Evolutionary conservation across 768 basidiomycete genomes (phyloP).

Genomic region (Lactifluus piperatus): DNA sequence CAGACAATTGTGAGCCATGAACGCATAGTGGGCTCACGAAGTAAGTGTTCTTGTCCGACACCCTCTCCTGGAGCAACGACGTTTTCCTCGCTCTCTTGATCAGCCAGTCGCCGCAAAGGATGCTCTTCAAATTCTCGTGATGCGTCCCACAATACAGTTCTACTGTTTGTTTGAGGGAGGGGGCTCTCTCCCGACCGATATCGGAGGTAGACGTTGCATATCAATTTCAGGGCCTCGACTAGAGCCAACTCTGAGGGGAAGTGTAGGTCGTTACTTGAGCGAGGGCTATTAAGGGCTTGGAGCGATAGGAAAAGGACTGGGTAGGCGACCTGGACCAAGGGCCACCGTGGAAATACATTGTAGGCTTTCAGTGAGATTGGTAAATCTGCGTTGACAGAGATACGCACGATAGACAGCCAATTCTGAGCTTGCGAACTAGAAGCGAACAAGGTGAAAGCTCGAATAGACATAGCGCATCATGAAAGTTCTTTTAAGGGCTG

Average conservation of each 20-base stretch:
- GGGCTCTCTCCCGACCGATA: neutral
- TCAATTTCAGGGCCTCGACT: conserved; percentile 16
- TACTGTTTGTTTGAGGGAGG: neutral
- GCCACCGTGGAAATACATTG: neutral
- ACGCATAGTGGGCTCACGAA: neutral
- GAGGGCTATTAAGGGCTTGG: neutral
- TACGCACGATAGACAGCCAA: conserved; percentile 9
- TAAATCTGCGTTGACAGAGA: neutral
- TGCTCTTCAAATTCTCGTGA: conserved; percentile 7
- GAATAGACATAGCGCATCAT: conserved; percentile 7
- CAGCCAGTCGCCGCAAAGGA: neutral
- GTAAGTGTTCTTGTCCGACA: neutral
- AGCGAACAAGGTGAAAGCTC: neutral
- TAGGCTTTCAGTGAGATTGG: neutral
- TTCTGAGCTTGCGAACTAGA: conserved; percentile 1
- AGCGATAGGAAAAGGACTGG: conserved; percentile 8
- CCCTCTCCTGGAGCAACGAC: neutral
- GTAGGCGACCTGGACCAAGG: conserved; percentile 1
- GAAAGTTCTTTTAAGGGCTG: too few relatives aligned
- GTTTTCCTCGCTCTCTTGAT: neutral
- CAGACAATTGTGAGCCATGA: neutral
- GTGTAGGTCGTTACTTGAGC: neutral
- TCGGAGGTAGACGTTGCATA: neutral
- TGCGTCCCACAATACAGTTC: conserved; percentile 2
- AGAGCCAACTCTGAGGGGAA: conserved; percentile 9